Percentiles rank a stretch among this genome's conserved stretches.
These are phyloP conservation scores for Macadamia integrifolia DNA, from an alignment of 164 flowering plant species.

Conservation along the genomic window DNA sequence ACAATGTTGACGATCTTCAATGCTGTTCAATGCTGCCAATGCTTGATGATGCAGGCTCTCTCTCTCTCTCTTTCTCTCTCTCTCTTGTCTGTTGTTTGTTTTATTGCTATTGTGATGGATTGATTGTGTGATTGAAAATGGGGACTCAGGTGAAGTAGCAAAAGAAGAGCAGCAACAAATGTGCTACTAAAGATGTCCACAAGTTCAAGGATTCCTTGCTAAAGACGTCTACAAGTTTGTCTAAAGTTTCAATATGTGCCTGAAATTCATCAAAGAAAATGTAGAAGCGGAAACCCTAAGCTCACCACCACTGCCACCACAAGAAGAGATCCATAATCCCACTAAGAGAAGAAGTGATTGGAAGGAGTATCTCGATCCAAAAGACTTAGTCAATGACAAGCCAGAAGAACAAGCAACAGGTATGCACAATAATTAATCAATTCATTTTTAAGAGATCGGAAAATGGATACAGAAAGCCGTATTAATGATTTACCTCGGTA, in stretches of 20 bases:
- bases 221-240: constrained; percentile 72
- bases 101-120: too few species aligned
- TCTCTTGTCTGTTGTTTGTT: background rate
- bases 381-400: constrained; percentile 8
- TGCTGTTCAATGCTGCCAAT: constrained; percentile 68
- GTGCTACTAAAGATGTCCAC: constrained; percentile 62
- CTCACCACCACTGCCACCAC: background rate
- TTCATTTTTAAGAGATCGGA: background rate
- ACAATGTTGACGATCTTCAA: constrained; percentile 42
- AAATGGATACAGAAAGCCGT: background rate
- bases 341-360: constrained; percentile 40
- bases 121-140: background rate
- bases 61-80: background rate
- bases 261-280: constrained; percentile 25
- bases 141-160: constrained; percentile 74
- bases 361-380: constrained; percentile 52
- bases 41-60: constrained; percentile 79
- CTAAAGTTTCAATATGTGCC: constrained; percentile 75
- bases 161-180: constrained; percentile 87
- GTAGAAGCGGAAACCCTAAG: constrained; percentile 8
- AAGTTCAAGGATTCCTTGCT: constrained; percentile 42
- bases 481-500: background rate
- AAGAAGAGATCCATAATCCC: constrained; percentile 2
- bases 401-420: constrained; percentile 5
- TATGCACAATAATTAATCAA: too few species aligned